Evolutionary conservation across 2,329 filamentous ascomycete genomes (phyloP).

Genomic region (Tolypocladium tropicale): DNA sequence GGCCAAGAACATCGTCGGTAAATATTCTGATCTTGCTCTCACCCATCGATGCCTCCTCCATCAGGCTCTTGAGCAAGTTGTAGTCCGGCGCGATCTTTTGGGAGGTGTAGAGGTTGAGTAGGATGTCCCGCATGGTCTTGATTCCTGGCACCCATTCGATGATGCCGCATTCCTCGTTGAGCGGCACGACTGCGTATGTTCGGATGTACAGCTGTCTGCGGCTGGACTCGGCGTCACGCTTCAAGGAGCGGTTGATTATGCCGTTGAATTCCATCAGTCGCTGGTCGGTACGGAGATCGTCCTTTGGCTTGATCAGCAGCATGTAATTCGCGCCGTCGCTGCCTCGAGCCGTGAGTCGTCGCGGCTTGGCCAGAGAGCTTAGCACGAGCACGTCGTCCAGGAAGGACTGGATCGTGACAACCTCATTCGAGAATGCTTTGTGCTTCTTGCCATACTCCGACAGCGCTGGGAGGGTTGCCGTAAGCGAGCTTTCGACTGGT

Average conservation of each 20-base stretch:
- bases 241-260: constrained; percentile 92
- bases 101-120: constrained; percentile 67
- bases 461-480: constrained; percentile 65
- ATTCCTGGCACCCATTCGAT: constrained; percentile 98
- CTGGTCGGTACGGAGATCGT: constrained; percentile 94
- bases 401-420: constrained; percentile 73
- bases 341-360: constrained; percentile 78
- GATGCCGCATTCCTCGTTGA: constrained; percentile 95
- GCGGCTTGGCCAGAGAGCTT: constrained; percentile 83
- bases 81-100: constrained; percentile 65
- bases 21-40: constrained; percentile 59
- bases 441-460: constrained; percentile 67
- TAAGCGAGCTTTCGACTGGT: constrained; percentile 76
- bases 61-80: constrained; percentile 48
- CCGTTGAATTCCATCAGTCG: constrained; percentile 98
- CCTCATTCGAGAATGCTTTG: constrained; percentile 77
- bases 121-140: constrained; percentile 85
- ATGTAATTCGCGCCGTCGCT: constrained; percentile 84
- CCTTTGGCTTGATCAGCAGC: constrained; percentile 93
- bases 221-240: constrained; percentile 83
- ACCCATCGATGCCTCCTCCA: constrained; percentile 51
- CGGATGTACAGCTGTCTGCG: constrained; percentile 88
- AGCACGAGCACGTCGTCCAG: constrained; percentile 82
- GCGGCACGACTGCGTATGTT: constrained; percentile 90
- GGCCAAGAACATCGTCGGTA: constrained; percentile 49